phyloP scores from a whole-genome alignment of 2,329 filamentous ascomycete genomes.

The Talaromyces verruculosus region DNA sequence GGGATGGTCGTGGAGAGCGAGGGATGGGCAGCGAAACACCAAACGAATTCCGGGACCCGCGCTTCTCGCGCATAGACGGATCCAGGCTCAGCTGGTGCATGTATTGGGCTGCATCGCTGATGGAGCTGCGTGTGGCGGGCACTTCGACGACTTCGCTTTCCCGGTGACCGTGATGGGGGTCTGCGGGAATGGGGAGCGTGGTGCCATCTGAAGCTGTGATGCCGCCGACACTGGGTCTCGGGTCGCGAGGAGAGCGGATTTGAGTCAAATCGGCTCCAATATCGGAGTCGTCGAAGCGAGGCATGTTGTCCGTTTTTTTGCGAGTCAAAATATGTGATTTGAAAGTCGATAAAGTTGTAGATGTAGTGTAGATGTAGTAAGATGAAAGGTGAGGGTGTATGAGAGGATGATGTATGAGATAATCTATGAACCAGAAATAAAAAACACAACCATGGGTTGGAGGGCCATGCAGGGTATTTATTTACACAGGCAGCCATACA shows the following conservation, averaged over 20 bases:
- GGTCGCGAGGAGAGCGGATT: slow-evolving; percentile 31
- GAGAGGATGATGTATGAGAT: neutral
- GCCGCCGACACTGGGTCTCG: slow-evolving; percentile 28
- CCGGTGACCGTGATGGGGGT: slow-evolving; percentile 28
- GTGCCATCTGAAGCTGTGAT: slow-evolving; percentile 23
- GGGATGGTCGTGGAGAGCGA: slow-evolving; percentile 66
- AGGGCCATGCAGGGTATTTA: slow-evolving; percentile 16
- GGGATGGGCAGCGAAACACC: slow-evolving; percentile 72
- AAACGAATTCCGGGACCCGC: slow-evolving; percentile 73
- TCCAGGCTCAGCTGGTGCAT: slow-evolving; percentile 72
- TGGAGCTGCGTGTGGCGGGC: slow-evolving; percentile 65
- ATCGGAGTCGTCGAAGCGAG: slow-evolving; percentile 60
- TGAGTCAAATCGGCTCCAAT: slow-evolving; percentile 45
- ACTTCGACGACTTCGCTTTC: slow-evolving; percentile 63
- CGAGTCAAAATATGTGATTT: slow-evolving; percentile 22
- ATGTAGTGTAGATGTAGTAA: neutral
- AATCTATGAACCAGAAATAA: neutral
- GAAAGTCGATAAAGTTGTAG: neutral
- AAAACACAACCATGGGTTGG: slow-evolving; percentile 3
- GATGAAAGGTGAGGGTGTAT: neutral
- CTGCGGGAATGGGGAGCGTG: slow-evolving; percentile 43
- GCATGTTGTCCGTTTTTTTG: slow-evolving; percentile 51
- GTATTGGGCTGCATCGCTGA: slow-evolving; percentile 66
- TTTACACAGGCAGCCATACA: slow-evolving; percentile 3
- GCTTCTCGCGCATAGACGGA: slow-evolving; percentile 66